These are phyloP conservation scores for Pichia manshurica DNA, from an alignment of 805 yeast genomes.

Conservation along the genomic window DNA sequence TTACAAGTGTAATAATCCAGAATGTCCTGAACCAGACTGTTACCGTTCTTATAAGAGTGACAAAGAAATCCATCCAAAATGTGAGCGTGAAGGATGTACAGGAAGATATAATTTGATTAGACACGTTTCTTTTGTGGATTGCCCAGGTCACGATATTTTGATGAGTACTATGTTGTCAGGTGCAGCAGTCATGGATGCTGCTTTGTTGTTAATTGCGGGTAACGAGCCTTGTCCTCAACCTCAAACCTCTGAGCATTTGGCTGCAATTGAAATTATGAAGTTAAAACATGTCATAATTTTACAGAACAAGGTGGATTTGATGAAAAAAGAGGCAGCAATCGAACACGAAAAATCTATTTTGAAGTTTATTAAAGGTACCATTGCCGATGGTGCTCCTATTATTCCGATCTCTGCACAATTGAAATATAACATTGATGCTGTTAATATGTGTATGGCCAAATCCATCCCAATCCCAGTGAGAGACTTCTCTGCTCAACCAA, in stretches of 20 bases:
- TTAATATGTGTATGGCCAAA: slow-evolving; percentile 91
- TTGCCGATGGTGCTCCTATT: slow-evolving; percentile 98
- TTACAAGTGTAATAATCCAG: slow-evolving; percentile 81
- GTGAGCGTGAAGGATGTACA: slow-evolving; percentile 81
- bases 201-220: slow-evolving; percentile 91
- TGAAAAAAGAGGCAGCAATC: slow-evolving; percentile 94
- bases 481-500: slow-evolving; percentile 90
- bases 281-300: slow-evolving; percentile 91
- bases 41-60: slow-evolving; percentile 92
- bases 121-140: slow-evolving; percentile 97
- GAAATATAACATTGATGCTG: slow-evolving; percentile 97
- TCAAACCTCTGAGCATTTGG: slow-evolving; percentile 97
- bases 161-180: slow-evolving; percentile 99
- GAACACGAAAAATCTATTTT: slow-evolving; percentile 93
- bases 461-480: slow-evolving; percentile 94
- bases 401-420: slow-evolving; percentile 98
- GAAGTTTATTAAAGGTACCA: slow-evolving; percentile 92
- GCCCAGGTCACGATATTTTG: slow-evolving; percentile 99
- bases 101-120: slow-evolving; percentile 88
- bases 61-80: slow-evolving; percentile 89
- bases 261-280: slow-evolving; percentile 99
- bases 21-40: slow-evolving; percentile 90
- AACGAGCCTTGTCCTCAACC: slow-evolving; percentile 99
- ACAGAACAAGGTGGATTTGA: slow-evolving; percentile 97
- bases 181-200: slow-evolving; percentile 99